Percentiles rank a stretch among this genome's conserved stretches.
Evolutionary conservation across 2,329 filamentous ascomycete species (phyloP).

Genomic region (Trichoderma simmonsii): DNA sequence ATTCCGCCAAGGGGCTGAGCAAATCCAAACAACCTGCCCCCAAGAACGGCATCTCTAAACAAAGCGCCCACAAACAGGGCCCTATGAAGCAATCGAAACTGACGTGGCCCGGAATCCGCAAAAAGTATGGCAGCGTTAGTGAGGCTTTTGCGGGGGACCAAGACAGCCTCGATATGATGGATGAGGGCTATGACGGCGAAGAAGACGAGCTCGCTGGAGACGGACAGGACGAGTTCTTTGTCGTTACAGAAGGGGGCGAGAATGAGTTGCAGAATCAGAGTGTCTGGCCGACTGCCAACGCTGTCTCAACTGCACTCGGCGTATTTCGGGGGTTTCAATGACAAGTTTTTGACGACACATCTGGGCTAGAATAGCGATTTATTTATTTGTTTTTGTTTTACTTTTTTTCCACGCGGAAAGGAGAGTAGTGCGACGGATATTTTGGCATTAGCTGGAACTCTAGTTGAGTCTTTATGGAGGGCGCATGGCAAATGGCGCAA

Average conservation of each 20-base stretch:
- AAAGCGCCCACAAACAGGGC: not conserved
- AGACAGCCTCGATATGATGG: slow-evolving; percentile 10
- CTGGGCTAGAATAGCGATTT: not conserved
- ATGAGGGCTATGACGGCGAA: not conserved
- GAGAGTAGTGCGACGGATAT: not conserved
- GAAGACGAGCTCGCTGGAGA: slow-evolving; percentile 11
- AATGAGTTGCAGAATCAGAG: not conserved
- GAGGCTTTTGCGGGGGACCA: slow-evolving; percentile 29
- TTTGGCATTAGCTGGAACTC: not conserved
- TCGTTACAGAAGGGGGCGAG: slow-evolving; percentile 28
- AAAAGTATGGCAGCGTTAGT: slow-evolving; percentile 30
- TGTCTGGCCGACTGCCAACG: not conserved
- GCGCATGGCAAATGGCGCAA: not conserved
- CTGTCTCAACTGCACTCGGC: slow-evolving; percentile 2
- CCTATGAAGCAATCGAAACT: slow-evolving; percentile 24
- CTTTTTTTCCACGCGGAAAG: not conserved
- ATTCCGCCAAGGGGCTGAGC: not conserved
- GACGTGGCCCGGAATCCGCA: slow-evolving; percentile 23
- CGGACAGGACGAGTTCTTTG: slow-evolving; percentile 28
- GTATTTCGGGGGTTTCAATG: not conserved
- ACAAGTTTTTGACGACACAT: not conserved
- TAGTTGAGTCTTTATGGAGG: not conserved
- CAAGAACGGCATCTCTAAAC: not conserved
- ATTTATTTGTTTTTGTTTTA: not conserved
- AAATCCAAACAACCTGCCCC: not conserved